Conservation (phyloP, 306 rosid genomes). For the Trifolium subterraneum region DNA sequence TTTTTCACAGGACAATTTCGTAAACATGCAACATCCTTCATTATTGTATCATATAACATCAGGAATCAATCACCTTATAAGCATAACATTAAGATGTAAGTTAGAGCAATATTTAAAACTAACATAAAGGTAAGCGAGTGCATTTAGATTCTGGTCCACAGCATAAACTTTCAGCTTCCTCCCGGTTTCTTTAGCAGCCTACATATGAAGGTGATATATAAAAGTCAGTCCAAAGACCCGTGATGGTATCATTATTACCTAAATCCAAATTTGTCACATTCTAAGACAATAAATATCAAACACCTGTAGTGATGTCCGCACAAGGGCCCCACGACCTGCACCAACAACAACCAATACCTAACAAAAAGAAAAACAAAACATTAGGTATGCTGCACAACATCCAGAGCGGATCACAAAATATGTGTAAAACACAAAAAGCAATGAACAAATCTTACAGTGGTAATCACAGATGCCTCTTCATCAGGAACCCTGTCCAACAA, state of each 20-base stretch:
- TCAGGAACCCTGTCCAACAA: constrained; percentile 72
- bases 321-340: constrained; percentile 86
- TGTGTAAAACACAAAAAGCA: background rate
- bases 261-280: background rate
- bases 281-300: constrained; percentile 30
- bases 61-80: background rate
- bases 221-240: background rate
- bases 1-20: background rate
- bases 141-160: constrained; percentile 81
- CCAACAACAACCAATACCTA: constrained; percentile 47
- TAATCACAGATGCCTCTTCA: constrained; percentile 52
- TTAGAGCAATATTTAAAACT: background rate
- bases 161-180: constrained; percentile 70
- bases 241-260: background rate
- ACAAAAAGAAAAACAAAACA: constrained; percentile 1
- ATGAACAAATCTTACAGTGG: constrained; percentile 51
- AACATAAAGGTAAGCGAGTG: constrained; percentile 56
- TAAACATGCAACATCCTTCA: background rate
- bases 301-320: constrained; percentile 73
- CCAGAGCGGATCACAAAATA: background rate
- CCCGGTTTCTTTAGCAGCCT: constrained; percentile 82
- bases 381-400: constrained; percentile 24
- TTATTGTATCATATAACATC: constrained; percentile 6
- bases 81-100: background rate
- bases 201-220: constrained; percentile 28